Conservation (phyloP, 2,329 filamentous ascomycete genomes). For the Alternaria conjuncta region DNA sequence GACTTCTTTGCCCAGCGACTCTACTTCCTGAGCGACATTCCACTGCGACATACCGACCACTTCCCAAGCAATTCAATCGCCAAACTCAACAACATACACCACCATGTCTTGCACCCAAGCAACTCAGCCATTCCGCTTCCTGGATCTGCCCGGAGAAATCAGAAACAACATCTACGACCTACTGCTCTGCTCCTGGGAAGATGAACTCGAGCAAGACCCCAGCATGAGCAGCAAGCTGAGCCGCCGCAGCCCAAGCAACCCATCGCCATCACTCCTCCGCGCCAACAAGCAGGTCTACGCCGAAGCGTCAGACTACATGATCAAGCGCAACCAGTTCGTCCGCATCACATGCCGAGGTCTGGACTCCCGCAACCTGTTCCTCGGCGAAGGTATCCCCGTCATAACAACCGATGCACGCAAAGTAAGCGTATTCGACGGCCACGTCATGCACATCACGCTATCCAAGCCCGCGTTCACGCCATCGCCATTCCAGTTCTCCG, state of each 20-base stretch:
- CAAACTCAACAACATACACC: constrained; percentile 1
- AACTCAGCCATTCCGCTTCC: constrained; percentile 29
- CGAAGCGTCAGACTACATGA: constrained; percentile 37
- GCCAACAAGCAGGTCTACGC: constrained; percentile 36
- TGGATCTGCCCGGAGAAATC: constrained; percentile 36
- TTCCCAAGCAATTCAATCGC: not conserved
- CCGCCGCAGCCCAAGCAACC: constrained; percentile 25
- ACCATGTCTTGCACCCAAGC: constrained; percentile 22
- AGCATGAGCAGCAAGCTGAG: constrained; percentile 21
- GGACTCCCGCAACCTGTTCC: constrained; percentile 25
- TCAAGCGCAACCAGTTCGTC: constrained; percentile 36
- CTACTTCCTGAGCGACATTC: constrained; percentile 11
- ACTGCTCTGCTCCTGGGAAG: constrained; percentile 34
- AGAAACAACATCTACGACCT: constrained; percentile 35
- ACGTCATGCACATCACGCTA: constrained; percentile 37
- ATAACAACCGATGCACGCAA: constrained; percentile 23
- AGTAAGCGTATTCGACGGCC: constrained; percentile 27
- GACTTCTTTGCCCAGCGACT: constrained; percentile 15
- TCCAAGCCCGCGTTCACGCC: constrained; percentile 26
- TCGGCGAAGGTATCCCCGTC: constrained; percentile 28
- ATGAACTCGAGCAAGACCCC: constrained; percentile 24
- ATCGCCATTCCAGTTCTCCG: constrained; percentile 22
- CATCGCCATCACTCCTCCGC: constrained; percentile 29
- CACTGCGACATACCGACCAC: not conserved
- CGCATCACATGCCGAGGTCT: constrained; percentile 34